phyloP scores from a whole-genome alignment of 805 yeast species.

The Ogataea nakhonphanomensis region DNA sequence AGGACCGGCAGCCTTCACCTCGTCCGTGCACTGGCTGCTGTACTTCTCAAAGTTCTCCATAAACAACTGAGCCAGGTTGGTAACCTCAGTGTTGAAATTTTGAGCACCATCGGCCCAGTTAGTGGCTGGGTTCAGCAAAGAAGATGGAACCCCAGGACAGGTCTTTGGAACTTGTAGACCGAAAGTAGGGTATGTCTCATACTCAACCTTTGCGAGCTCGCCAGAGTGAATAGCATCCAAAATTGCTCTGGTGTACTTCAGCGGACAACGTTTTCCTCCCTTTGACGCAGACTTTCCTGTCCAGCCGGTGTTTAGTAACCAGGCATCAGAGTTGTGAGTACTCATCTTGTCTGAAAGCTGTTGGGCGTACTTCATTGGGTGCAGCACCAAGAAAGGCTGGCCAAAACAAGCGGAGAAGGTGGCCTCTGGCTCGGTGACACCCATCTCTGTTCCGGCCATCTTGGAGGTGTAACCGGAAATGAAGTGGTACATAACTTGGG shows the following conservation, averaged over 20 bases:
- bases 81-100: slow-evolving; percentile 53
- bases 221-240: slow-evolving; percentile 94
- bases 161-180: slow-evolving; percentile 82
- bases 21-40: slow-evolving; percentile 74
- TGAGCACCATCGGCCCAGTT: slow-evolving; percentile 66
- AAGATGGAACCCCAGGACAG: slow-evolving; percentile 78
- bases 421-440: slow-evolving; percentile 97
- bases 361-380: slow-evolving; percentile 97
- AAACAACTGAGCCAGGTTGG: slow-evolving; percentile 70
- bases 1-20: slow-evolving; percentile 94
- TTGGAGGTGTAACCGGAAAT: slow-evolving; percentile 98
- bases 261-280: slow-evolving; percentile 97
- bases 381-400: slow-evolving; percentile 96
- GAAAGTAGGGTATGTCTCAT: slow-evolving; percentile 81
- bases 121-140: slow-evolving; percentile 80
- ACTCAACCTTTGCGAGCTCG: slow-evolving; percentile 72
- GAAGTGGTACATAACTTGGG: slow-evolving; percentile 98
- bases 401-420: slow-evolving; percentile 98
- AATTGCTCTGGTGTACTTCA: slow-evolving; percentile 96
- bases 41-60: slow-evolving; percentile 85
- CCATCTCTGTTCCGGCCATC: slow-evolving; percentile 99
- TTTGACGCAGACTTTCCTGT: slow-evolving; percentile 87
- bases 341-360: slow-evolving; percentile 92
- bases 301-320: slow-evolving; percentile 99
- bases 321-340: slow-evolving; percentile 84